Conservation (phyloP, 2,329 filamentous ascomycete species). For the Aureobasidium sp. region DNA sequence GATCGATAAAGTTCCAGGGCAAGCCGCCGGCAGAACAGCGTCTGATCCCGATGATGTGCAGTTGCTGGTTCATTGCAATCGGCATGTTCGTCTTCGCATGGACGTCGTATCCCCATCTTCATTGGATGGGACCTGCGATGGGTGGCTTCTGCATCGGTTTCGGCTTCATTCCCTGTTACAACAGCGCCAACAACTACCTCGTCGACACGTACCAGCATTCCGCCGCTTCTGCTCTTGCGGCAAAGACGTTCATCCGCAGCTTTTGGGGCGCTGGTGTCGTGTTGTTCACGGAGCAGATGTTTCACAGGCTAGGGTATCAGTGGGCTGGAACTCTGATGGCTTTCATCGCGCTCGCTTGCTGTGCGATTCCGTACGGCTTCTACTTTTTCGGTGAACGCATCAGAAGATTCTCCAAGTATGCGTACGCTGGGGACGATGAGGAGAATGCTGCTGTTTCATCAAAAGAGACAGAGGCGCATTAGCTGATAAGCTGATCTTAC, state of each 20-base stretch:
- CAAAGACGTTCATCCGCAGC: conserved; percentile 34
- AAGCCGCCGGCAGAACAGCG: conserved; percentile 70
- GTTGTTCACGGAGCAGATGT: conserved; percentile 33
- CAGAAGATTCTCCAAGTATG: conserved; percentile 61
- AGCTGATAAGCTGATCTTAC: neutral
- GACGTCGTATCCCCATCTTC: conserved; percentile 58
- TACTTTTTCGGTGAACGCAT: conserved; percentile 70
- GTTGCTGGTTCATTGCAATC: conserved; percentile 54
- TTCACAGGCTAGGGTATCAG: conserved; percentile 27
- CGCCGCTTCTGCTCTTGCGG: conserved; percentile 51
- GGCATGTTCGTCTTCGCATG: conserved; percentile 63
- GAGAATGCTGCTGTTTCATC: conserved; percentile 16
- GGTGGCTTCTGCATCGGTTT: conserved; percentile 28
- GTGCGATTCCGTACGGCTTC: conserved; percentile 75
- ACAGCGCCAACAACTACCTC: conserved; percentile 18
- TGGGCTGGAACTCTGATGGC: conserved; percentile 37
- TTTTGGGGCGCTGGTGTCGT: conserved; percentile 31
- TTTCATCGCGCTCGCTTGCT: conserved; percentile 70
- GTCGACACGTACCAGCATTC: conserved; percentile 64
- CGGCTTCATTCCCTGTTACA: conserved; percentile 30
- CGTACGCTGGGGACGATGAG: conserved; percentile 56
- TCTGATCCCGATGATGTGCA: conserved; percentile 64
- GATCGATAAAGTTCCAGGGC: conserved; percentile 58
- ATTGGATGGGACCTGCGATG: conserved; percentile 59
- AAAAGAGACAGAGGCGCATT: neutral